A percentile compares a stretch with the other conserved stretches of the same genome.
Evolutionary conservation across 1,284 basidiomycete genomes (phyloP).

Genomic region (Ustanciosporium gigantosporum): DNA sequence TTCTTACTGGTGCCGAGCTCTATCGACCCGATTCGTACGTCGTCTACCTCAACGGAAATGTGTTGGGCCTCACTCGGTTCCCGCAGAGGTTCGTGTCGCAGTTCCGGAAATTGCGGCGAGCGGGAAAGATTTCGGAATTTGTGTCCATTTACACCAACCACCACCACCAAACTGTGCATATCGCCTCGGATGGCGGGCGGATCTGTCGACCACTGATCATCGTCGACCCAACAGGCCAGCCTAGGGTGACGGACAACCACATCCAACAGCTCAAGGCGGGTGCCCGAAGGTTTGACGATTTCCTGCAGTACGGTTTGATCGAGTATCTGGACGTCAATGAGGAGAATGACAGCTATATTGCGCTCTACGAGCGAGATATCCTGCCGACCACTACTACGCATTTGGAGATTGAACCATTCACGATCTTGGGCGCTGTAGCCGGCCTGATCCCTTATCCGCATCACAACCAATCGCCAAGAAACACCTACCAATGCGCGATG

Average conservation of each 20-base stretch:
- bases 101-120: conserved; percentile 89
- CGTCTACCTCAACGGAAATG: conserved; percentile 95
- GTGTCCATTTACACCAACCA: conserved; percentile 96
- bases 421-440: conserved; percentile 93
- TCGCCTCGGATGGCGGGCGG: conserved; percentile 94
- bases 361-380: conserved; percentile 89
- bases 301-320: conserved; percentile 90
- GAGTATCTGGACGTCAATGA: conserved; percentile 99
- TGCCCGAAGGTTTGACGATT: conserved; percentile 86
- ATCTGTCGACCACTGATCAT: conserved; percentile 99
- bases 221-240: conserved; percentile 79
- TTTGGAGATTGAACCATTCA: conserved; percentile 98
- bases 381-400: conserved; percentile 78
- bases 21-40: conserved; percentile 88
- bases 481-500: conserved; percentile 99
- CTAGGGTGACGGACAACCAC: conserved; percentile 80
- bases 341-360: conserved; percentile 97
- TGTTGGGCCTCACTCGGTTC: conserved; percentile 87
- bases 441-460: conserved; percentile 99
- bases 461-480: conserved; percentile 98
- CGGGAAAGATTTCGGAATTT: conserved; percentile 91
- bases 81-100: conserved; percentile 83
- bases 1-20: conserved; percentile 92
- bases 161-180: conserved; percentile 92
- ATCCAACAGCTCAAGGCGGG: conserved; percentile 79